Base-by-base conservation (phyloP, 2,329 filamentous ascomycete species). In the Diaporthe australafricana region DNA sequence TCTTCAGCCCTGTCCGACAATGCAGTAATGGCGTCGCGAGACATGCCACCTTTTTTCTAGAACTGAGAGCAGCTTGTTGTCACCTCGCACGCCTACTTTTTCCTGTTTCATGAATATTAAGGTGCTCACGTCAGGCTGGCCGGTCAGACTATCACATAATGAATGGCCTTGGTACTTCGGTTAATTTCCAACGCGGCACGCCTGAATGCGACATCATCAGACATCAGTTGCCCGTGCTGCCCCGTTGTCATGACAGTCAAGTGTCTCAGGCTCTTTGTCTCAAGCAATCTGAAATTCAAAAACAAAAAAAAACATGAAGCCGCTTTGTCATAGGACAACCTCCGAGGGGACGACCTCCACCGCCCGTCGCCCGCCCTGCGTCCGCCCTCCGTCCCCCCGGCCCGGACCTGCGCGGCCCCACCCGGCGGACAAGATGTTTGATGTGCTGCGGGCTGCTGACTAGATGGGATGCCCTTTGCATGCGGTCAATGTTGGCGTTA, bases 371-470 rank as follows among this genome's bases (percentile, higher is more conserved):
- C 38, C 38, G 38, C 14, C 38, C 6, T 14, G 6, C 60, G 35
- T 45, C 45, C 17, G 20, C 42, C 5, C 42, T 25, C 57, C 57
- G 57, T 48, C 42, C 27, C 57, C 20, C 9, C 40, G 45, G 42
- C 47, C 60, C 60, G 60, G 60, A 65, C 20, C n/a, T 42, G 25
- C 27, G 30, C 60, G 60, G 60, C 60, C 60, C 60, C 60, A 38
- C 60, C 6, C 42, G 20, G 60, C 20, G 27, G 35, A 14, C n/a
- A 20, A 8, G 42, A 5, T 63, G 60, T 63, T 48, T 63, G 60
- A 63, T 48, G 60, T 63, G 20, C 42, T 63, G 60, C 60, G 60
- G 60, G 48, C 30, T n/a, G 42, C 60, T 63, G 60, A 70, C 67
- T 70, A 70, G 55, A 57, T 30, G 16, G 55, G 55, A 60, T 52